Base-by-base conservation (phyloP, 441 rosid genomes). In the Isatis lusitanica region DNA sequence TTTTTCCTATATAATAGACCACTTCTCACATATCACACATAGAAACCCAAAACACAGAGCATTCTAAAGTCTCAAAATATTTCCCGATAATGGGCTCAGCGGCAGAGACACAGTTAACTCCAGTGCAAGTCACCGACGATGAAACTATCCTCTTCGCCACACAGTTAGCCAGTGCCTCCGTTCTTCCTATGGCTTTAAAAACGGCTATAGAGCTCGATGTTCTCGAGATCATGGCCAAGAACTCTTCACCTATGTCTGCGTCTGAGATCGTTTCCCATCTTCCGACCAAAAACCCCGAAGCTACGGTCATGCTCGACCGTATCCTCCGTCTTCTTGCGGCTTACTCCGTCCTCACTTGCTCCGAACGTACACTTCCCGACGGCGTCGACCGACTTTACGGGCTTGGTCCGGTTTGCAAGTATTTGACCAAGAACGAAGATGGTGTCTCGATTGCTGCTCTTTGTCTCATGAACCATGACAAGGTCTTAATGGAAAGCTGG, bases 401-500 rank as follows among this genome's bases (percentile, higher is more conserved):
- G 0, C 81, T 83, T 21, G 94, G 81, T 0, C 90, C 88, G 16
- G 94, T 91, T 46, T 85, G 93, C 78, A 91, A 89, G 78, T 91
- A 62, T 83, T 79, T 91, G 81, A 81, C 80, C 46, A 88, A 84
- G 81, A 86, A 91, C 73, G 87, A 86, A 62, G 94, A 89, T 62
- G 97, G 95, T 16, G 94, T 85, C 17, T 78, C 95, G 4, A 46
- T 88, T 13, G 79, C 86, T 16, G 75, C 91, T 38, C 86, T 89
- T 4, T 73, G 74, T 60, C 89, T 91, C 66, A 85, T 91, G 93
- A 86, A 86, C 71, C 93, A 91, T 71, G 97, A 87, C 66, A 88
- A 89, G 80, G 83, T 91, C 48, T 87, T 89, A 70, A 91, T 91
- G 97, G 97, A 91, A 59, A 89, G 90, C 85, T 91, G 97, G 94